Percentiles rank a stretch among this genome's conserved stretches.
These are phyloP conservation scores for Viola odorata DNA, from an alignment of 345 rosid species.

Conservation along the genomic window DNA sequence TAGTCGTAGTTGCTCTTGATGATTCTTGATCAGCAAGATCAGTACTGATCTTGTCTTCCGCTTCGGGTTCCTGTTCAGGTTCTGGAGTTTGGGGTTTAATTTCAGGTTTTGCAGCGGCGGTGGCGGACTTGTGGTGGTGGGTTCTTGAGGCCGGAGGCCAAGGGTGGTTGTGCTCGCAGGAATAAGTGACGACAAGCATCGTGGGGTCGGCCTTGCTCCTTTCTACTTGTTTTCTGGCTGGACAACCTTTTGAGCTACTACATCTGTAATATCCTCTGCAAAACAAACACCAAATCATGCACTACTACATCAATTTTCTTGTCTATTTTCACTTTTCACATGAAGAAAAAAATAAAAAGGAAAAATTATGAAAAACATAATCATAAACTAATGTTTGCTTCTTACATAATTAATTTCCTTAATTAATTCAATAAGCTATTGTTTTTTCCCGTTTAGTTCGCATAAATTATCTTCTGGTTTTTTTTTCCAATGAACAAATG, in stretches of 20 bases:
- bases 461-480: no score
- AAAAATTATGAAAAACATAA: no score
- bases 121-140: conserved; percentile 29
- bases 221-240: conserved; percentile 97
- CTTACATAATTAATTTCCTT: no score
- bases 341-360: no score
- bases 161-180: conserved; percentile 90
- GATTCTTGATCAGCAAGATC: conserved; percentile 38
- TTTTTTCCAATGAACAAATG: no score
- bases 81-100: conserved; percentile 11
- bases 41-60: conserved; percentile 36
- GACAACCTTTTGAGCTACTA: conserved; percentile 95
- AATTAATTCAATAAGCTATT: no score
- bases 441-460: no score
- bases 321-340: no score
- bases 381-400: no score
- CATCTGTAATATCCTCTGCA: conserved; percentile 91
- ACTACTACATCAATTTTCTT: not conserved
- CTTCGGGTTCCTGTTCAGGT: conserved; percentile 18
- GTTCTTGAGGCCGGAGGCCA: conserved; percentile 62
- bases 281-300: not conserved
- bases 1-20: conserved; percentile 24
- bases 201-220: conserved; percentile 79
- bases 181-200: conserved; percentile 78
- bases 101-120: not conserved